Evolutionary conservation across 78 protist species (phyloP).

Genomic region (Cavenderia fasciculata): DNA sequence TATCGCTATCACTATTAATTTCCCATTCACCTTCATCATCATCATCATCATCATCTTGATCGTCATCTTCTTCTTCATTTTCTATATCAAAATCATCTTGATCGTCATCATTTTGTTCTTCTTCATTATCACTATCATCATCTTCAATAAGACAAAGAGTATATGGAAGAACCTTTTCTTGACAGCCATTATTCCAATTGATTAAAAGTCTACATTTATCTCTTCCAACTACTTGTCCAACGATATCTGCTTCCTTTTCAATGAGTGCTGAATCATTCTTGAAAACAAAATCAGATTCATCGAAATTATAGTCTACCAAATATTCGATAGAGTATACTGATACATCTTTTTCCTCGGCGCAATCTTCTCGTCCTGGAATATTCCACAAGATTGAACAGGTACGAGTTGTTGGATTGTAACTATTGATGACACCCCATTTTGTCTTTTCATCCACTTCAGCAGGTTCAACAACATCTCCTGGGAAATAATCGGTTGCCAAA

Average conservation of each 20-base stretch:
- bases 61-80: slow-evolving; percentile 18
- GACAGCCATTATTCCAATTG: slow-evolving; percentile 30
- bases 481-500: slow-evolving; percentile 70
- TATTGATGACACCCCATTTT: slow-evolving; percentile 41
- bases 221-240: slow-evolving; percentile 46
- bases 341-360: not conserved
- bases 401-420: slow-evolving; percentile 14
- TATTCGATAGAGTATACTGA: slow-evolving; percentile 51
- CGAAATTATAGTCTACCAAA: slow-evolving; percentile 43
- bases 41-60: not conserved
- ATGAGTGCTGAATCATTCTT: not conserved
- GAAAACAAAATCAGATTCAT: slow-evolving; percentile 60
- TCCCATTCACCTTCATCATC: not conserved
- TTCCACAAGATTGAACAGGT: slow-evolving; percentile 45
- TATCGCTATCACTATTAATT: too few species aligned
- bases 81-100: slow-evolving; percentile 11
- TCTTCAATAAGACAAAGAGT: slow-evolving; percentile 13
- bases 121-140: slow-evolving; percentile 24
- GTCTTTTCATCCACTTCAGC: not conserved
- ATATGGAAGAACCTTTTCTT: slow-evolving; percentile 12
- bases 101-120: not conserved
- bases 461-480: slow-evolving; percentile 30
- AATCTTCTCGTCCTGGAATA: not conserved
- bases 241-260: not conserved
- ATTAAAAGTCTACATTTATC: not conserved